Evolutionary conservation across 2,329 filamentous ascomycete species (phyloP), one percentile per base, ranked within the genome.

Genomic region (Fusarium duplospermum): DNA sequence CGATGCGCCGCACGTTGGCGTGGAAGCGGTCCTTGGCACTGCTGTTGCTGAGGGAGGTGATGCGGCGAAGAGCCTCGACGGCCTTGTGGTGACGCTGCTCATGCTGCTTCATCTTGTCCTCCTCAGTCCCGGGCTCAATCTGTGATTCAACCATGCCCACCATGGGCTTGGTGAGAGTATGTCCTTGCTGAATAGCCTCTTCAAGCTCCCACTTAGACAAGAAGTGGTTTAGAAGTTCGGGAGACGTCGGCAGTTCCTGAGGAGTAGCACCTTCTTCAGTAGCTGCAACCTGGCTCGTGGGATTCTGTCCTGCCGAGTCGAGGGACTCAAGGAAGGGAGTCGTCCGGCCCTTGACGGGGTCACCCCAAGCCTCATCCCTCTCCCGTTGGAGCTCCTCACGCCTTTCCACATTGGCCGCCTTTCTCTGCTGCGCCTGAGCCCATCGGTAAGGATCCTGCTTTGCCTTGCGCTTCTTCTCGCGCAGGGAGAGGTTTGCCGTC

Each of bases 281-380:
- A 33, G 80, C 74, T 2, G 76, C 71, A 29, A 84, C 81, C 40
- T 77, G 76, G 31, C 84, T 85, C 4, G 80, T 54, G 6, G 82
- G 54, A 3, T 80, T 81, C 75, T 90, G 88, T 62, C 88, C 88
- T 24, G 88, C 91, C 11, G 88, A 89, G 80, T 94, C 92, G 77
- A 98, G 91, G 4, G 94, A 95, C 83, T 94, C 89, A 78, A 98
- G 85, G 80, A 98, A 98, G 33, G 95, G 90, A 18, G 96, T 98
- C 40, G 89, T 84, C 69, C 92, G 87, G 80, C 96, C 96, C 77
- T 92, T 89, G 73, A 99, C 87, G 1, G 95, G 93, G 82, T 97
- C 90, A 60, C 96, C 96, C 74, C 92, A 87, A 54, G 87, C 87
- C 56, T 87, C 87, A 67, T 90, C 87, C 68, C 94, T 91, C 80